Conservation (phyloP, 306 rosid species). For the Vigna nakashimae region DNA sequence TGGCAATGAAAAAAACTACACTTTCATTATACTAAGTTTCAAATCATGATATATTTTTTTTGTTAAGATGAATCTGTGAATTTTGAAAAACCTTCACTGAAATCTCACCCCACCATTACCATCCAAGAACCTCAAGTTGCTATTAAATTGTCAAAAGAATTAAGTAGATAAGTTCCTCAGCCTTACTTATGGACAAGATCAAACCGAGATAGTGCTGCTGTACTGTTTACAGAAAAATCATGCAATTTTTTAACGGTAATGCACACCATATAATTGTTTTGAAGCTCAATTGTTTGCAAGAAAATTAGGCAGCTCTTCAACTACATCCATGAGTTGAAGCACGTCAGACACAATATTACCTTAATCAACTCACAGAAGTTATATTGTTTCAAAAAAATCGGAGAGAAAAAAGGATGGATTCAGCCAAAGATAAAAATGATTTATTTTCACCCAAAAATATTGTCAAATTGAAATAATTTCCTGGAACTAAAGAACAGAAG, state of each 20-base stretch:
- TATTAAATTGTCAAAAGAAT: not conserved
- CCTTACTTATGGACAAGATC: conserved; percentile 17
- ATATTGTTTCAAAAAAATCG: conserved; percentile 19
- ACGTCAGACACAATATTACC: not conserved
- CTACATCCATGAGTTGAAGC: conserved; percentile 1
- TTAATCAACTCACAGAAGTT: conserved; percentile 25
- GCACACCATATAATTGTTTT: conserved; percentile 13
- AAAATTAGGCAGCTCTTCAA: conserved; percentile 27
- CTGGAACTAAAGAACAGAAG: conserved; percentile 20
- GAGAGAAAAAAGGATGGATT: not conserved
- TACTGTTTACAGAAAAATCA: conserved; percentile 30
- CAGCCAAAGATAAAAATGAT: not conserved
- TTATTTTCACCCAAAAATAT: conserved; percentile 29
- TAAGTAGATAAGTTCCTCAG: not conserved
- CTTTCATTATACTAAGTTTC: not conserved
- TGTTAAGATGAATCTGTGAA: conserved; percentile 21
- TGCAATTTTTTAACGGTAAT: conserved; percentile 5
- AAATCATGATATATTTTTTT: conserved; percentile 4
- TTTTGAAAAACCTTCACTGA: not conserved
- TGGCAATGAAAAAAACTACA: not conserved
- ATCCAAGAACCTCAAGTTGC: conserved; percentile 2
- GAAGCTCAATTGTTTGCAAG: conserved; percentile 30
- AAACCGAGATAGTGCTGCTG: conserved; percentile 2
- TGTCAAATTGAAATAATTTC: conserved; percentile 12
- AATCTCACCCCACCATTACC: conserved; percentile 7